Evolutionary conservation across 2,329 filamentous ascomycete species (phyloP).

Genomic region (Neofusicoccum sp.): DNA sequence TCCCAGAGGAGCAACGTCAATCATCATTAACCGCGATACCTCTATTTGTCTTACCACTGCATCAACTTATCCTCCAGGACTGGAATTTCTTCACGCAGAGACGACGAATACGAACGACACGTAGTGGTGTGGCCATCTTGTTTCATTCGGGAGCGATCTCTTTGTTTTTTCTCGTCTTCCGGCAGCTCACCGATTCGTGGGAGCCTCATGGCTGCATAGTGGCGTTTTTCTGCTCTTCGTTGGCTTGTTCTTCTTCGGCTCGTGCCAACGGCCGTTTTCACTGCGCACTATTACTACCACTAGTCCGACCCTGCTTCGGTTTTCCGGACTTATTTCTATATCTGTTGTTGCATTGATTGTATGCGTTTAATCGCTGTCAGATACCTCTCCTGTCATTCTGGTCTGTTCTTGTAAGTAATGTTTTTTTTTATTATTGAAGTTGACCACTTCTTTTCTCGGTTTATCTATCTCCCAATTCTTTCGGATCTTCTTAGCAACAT

Average conservation of each 20-base stretch:
- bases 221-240: neutral
- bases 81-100: neutral
- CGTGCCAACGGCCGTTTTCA: neutral
- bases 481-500: too few relatives aligned
- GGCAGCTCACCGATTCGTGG: neutral
- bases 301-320: too few relatives aligned
- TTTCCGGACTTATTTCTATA: too few relatives aligned
- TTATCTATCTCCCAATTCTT: too few relatives aligned
- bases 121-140: neutral
- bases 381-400: too few relatives aligned
- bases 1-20: neutral
- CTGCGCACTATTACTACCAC: too few relatives aligned
- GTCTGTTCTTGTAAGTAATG: too few relatives aligned
- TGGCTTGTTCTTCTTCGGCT: neutral
- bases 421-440: too few relatives aligned
- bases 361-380: too few relatives aligned
- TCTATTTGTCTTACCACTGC: constrained; percentile 11
- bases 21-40: neutral
- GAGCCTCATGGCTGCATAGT: neutral
- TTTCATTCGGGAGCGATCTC: neutral
- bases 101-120: constrained; percentile 10
- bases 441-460: too few relatives aligned
- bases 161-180: neutral
- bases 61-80: neutral
- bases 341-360: too few relatives aligned